phyloP scores from a whole-genome alignment of 176 grass and related monocot genomes.

The Phoenix roebelenii region DNA sequence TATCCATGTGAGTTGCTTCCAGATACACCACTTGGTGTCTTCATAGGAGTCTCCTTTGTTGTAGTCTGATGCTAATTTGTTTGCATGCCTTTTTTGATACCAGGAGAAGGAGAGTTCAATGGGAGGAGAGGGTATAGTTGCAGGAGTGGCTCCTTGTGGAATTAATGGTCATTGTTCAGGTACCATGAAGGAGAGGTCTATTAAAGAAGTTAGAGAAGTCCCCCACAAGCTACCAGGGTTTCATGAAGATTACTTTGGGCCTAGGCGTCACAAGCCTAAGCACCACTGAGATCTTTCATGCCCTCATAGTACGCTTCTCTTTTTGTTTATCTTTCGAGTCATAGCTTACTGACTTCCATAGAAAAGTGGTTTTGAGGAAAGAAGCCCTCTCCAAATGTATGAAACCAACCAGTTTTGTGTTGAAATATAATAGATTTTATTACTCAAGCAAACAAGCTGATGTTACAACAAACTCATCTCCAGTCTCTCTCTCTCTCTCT shows the following conservation, averaged over 20 bases:
- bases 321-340: neutral
- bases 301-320: neutral
- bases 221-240: conserved; percentile 31
- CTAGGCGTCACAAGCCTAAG: conserved; percentile 36
- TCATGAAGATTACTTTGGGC: conserved; percentile 61
- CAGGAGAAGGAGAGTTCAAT: neutral
- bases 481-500: too few species aligned
- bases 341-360: neutral
- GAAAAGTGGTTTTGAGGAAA: neutral
- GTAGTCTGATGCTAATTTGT: too few species aligned
- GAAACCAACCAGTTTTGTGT: neutral
- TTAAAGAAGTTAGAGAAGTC: conserved; percentile 27
- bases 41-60: too few species aligned
- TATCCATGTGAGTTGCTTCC: conserved; percentile 18
- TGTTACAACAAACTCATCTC: too few species aligned
- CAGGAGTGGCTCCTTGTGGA: neutral
- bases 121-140: neutral
- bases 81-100: neutral
- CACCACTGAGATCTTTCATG: conserved; percentile 33
- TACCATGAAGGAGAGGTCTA: conserved; percentile 31
- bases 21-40: too few species aligned
- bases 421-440: neutral
- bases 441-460: too few species aligned
- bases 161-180: conserved; percentile 31
- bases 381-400: neutral